Evolutionary conservation across 1,139 yeast genomes (phyloP), one percentile per base, ranked within the genome.

Genomic region (Taiozyma sp.): DNA sequence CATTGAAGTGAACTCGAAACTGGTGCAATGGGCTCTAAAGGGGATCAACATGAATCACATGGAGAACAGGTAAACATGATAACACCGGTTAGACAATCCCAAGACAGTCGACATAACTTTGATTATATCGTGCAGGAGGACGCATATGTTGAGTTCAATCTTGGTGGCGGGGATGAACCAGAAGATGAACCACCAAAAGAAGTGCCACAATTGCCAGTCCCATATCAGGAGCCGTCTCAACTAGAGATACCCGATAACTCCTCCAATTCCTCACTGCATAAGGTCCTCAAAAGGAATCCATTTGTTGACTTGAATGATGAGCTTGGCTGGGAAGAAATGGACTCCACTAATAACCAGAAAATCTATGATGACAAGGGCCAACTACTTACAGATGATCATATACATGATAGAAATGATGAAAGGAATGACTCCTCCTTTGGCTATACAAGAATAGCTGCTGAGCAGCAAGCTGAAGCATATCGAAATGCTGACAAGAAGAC

Each of bases 371-470:
- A 81, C 40, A 74, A 74, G 54, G 87, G 87, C 8, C 60, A 57
- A 34, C 60, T 62, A 16, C 62, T 65, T 13, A 67, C 66, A 9
- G 58, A 57, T 40, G 60, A 56, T 50, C 52, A 45, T 29, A 47
- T 44, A 42, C 28, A 49, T 45, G 50, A 13, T 57, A 56, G 28
- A 54, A 58, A 34, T 58, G 64, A 48, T 28, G 71, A 69, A 2
- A 68, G 71, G 1, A 68, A 62, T 30, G 51, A 47, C n/a, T 54
- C 54, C 13, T 52, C 54, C 54, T 71, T 75, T 51, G 97, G 96
- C 0, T 93, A 95, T 64, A 93, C 99, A 1, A 84, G 96, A 60
- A 87, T 95, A 13, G 91, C 92, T 43, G 87, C 87, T 3, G 96
- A 91, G 60, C 86, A 81, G 53, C 98, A 93, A 65, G 96, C 95